Base-by-base conservation (phyloP, 2,329 filamentous ascomycete species). In the Pseudogymnoascus sp. region DNA sequence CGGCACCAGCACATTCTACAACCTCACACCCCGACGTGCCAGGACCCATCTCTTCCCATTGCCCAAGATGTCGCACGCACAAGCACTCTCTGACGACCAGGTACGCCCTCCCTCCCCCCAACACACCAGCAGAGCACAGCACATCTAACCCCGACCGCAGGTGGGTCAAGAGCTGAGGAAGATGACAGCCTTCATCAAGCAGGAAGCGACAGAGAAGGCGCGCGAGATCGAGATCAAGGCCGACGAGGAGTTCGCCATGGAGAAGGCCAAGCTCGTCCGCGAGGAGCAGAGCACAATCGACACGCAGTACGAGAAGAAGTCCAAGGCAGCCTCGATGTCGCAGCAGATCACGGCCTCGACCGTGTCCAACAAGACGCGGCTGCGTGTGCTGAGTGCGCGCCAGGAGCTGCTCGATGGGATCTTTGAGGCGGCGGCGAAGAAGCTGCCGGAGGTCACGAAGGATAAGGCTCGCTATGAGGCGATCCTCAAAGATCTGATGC, bases 111-210 rank as follows among this genome's bases (percentile, higher is more conserved):
- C 47, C 38, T 36, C 57, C 53, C 57, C 35, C 12, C 43, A 43
- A 28, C 41, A 41, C 60, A 28, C 37, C 14, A 33, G 28, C 15
- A 59, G 60, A 63, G 63, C 59, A 60, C 61, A 66, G 60, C 30
- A 25, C 36, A 30, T 6, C 22, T 37, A 58, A 37, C 33, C 33
- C 18, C 8, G 12, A n/a, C 33, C 65, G 28, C 75, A 97, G 91
- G 94, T 99, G 83, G 87, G 90, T 78, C 87, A 90, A 78, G 94
- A 99, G 86, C 90, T 99, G 78, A 92, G 90, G 83, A 99, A 99
- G 85, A 99, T 99, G 94, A 97, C 94, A 63, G 93, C 92, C 74
- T 99, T 99, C 85, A 99, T 99, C 86, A 90, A 91, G 77, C 94
- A 97, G 80, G 94, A 99, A 80, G 94, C 94, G 63, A 84, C 89